Conservation (phyloP, 306 rosid species). For the Lotus japonicus region DNA sequence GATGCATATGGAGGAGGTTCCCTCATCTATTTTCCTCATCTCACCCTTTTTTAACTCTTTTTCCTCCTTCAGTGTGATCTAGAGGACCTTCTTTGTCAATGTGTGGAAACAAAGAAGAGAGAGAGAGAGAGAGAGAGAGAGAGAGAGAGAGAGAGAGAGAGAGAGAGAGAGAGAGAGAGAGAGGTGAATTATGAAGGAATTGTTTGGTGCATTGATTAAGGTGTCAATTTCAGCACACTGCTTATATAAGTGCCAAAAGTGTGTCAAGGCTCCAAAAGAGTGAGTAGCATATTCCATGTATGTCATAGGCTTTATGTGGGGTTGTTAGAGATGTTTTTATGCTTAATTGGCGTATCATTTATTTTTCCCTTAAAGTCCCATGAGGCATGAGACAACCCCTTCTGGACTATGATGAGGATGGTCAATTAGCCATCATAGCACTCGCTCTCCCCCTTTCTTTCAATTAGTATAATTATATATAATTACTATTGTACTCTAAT, state of each 20-base stretch:
- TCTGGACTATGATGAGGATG: conserved; percentile 23
- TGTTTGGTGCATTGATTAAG: not conserved
- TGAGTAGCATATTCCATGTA: conserved; percentile 19
- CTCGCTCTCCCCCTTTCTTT: not conserved
- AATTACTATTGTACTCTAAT: not conserved
- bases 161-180: not conserved
- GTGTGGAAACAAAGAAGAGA: not conserved
- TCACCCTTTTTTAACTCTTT: conserved; percentile 8
- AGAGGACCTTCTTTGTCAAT: no score
- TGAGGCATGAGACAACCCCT: not conserved
- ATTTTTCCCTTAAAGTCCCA: not conserved
- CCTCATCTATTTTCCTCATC: conserved; percentile 12
- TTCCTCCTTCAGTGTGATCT: not conserved
- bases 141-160: not conserved
- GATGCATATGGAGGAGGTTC: conserved; percentile 8
- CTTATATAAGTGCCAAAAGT: not conserved
- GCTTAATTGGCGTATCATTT: conserved; percentile 9
- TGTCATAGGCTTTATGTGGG: conserved; percentile 27
- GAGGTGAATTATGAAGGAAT: not conserved
- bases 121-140: not conserved
- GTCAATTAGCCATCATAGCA: conserved; percentile 7
- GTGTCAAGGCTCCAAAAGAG: not conserved
- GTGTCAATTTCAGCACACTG: not conserved
- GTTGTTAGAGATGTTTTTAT: conserved; percentile 30
- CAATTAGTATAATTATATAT: conserved; percentile 19